Base-by-base conservation (phyloP, 2,329 filamentous ascomycete genomes). In the Hypoxylon sp. region DNA sequence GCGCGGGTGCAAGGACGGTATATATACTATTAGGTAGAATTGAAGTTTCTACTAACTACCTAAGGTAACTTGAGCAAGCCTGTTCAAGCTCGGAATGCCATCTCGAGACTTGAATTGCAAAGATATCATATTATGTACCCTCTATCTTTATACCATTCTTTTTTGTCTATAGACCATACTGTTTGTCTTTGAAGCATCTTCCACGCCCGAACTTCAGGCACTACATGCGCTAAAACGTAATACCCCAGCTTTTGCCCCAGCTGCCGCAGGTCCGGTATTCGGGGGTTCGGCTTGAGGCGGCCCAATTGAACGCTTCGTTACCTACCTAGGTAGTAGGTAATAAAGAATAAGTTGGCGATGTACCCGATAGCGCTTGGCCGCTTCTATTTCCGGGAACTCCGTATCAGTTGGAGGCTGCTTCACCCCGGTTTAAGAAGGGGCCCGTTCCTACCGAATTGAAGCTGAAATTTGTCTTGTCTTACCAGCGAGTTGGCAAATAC, bases 241-340 rank as follows among this genome's bases (percentile, higher is more conserved):
- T 60, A 51, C 55, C 50, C 59, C 28, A 59, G 48, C 52, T 63
- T 64, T 59, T 64, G 48, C 55, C 56, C 53, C 56, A 64, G 30
- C 13, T 39, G 30, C 28, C 15, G 6, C 37, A 48, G 34, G 24
- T 60, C 58, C 56, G 48, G 44, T 59, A 39, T 56, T 58, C 56
- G 54, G 65, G 54, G 54, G 46, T 49, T 71, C 71, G 70, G 71
- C 64, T 71, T 69, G 59, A 48, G 55, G 54, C 71, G 71, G 71
- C 44, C 56, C 51, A 56, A 63, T 59, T 46, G 51, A 46, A 51
- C 50, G n/a, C 44, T 51, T 62, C 50, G 6, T 52, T 56, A n/a
- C n/a, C n/a, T n/a, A n/a, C n/a, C n/a, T n/a, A n/a, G n/a, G n/a
- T n/a, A n/a, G n/a, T n/a, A n/a, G n/a, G n/a, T n/a, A 56, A 48